Base-by-base conservation (phyloP, 2,329 filamentous ascomycete genomes). In the Pestalotiopsis fici region DNA sequence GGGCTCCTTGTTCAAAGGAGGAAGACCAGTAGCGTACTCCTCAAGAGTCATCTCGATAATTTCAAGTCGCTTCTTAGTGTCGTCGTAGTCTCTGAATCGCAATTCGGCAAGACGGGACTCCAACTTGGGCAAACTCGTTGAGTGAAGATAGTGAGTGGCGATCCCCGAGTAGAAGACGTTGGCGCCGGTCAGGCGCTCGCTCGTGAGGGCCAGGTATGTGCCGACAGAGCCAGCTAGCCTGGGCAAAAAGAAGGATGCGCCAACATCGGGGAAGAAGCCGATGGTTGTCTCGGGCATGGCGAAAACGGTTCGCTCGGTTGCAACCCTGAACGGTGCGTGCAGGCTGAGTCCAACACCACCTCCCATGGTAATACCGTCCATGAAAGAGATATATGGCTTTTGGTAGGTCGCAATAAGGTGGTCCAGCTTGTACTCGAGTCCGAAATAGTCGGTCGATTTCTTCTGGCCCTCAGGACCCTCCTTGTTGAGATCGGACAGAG, bases 201-300 rank as follows among this genome's bases (percentile, higher is more conserved):
- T 96, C 7, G 96, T 99, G 70, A 99, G 85, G 23, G 94, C 96
- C 56, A 99, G 90, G 81, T 98, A 99, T 23, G 93, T 97, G 67
- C 96, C 96, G 66, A 97, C 82, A 68, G 90, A 85, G 62, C 96
- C 96, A 74, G 97, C 90, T 85, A 99, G 90, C 70, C 94, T 88
- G 18, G 96, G 93, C 65, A 99, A 85, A 86, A 98, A 98, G 85
- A 98, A 99, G 12, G 93, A 97, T 37, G 92, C 97, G 69, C 96
- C 96, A 61, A 99, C 96, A 76, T 99, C 97, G 6, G 97, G 96
- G 86, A 99, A 99, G 86, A 98, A 98, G 50, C 96, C 96, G 76
- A 99, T 99, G 9, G 90, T 97, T 3, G 96, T 99, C 83, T 99
- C 96, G 35, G 96, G 96, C 96, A 99, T 99, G 73, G 97, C 95